phyloP scores from a whole-genome alignment of 2,329 filamentous ascomycete species.

The Mycogone perniciosa region DNA sequence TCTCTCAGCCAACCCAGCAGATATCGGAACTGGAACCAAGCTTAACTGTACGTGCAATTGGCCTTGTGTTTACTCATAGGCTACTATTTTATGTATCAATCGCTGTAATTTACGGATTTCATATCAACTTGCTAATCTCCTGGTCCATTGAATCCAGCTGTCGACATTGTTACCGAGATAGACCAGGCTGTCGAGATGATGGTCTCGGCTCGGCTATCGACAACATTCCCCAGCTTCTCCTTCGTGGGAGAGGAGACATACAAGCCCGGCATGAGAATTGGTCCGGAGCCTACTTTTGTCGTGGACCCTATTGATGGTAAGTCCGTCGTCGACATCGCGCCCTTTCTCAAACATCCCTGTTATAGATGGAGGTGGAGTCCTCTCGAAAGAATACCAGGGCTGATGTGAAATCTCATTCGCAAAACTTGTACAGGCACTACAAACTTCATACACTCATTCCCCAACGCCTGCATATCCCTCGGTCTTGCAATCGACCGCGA shows the following conservation, averaged over 20 bases:
- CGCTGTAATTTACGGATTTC: too few species aligned
- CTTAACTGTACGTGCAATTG: slow-evolving; percentile 50
- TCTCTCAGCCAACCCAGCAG: slow-evolving; percentile 51
- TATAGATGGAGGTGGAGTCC: background rate
- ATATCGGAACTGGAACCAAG: slow-evolving; percentile 53
- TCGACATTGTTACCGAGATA: slow-evolving; percentile 62
- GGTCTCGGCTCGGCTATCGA: slow-evolving; percentile 47
- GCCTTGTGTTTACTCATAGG: background rate
- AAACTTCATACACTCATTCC: slow-evolving; percentile 74
- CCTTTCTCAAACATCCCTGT: background rate
- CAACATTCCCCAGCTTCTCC: slow-evolving; percentile 48
- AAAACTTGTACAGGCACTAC: slow-evolving; percentile 43
- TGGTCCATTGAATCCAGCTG: slow-evolving; percentile 37
- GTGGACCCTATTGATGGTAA: slow-evolving; percentile 73
- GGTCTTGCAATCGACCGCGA: slow-evolving; percentile 58
- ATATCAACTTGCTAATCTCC: too few species aligned
- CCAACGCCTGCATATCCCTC: slow-evolving; percentile 69
- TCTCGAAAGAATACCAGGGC: background rate
- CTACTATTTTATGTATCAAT: too few species aligned
- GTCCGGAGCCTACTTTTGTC: slow-evolving; percentile 65
- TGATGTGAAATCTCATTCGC: background rate
- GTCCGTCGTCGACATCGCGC: background rate
- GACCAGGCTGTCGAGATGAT: slow-evolving; percentile 60
- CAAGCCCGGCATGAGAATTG: slow-evolving; percentile 57
- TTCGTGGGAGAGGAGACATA: slow-evolving; percentile 78